Evolutionary conservation across 2,329 filamentous ascomycete species (phyloP).

Genomic region (Nothopassalora personata): DNA sequence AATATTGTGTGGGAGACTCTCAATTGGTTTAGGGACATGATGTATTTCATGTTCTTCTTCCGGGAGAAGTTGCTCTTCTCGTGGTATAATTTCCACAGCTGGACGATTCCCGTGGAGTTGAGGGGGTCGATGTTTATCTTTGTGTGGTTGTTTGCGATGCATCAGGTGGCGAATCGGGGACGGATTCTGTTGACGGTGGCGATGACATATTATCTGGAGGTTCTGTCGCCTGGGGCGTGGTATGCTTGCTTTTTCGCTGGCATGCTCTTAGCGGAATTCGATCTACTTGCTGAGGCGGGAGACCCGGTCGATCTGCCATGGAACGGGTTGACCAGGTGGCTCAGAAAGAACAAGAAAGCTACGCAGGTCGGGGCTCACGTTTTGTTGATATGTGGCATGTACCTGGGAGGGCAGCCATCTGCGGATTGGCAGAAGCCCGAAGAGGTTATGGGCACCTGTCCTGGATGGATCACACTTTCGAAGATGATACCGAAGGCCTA

Average conservation of each 20-base stretch:
- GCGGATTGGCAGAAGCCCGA: slow-evolving; percentile 15
- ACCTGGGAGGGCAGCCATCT: slow-evolving; percentile 21
- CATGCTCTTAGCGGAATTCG: slow-evolving; percentile 58
- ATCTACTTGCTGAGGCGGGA: slow-evolving; percentile 45
- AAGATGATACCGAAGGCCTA: slow-evolving; percentile 22
- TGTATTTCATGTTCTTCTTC: slow-evolving; percentile 64
- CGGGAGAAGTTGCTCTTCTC: slow-evolving; percentile 36
- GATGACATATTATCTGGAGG: slow-evolving; percentile 17
- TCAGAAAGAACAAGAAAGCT: slow-evolving; percentile 8
- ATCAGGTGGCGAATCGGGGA: slow-evolving; percentile 15
- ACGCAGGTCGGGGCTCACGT: slow-evolving; percentile 13
- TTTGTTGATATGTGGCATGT: slow-evolving; percentile 20
- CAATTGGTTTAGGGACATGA: slow-evolving; percentile 50
- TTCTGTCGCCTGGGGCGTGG: slow-evolving; percentile 46
- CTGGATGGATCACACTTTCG: slow-evolving; percentile 20
- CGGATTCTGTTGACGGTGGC: slow-evolving; percentile 17
- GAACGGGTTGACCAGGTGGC: slow-evolving; percentile 13
- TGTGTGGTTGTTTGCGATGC: slow-evolving; percentile 51
- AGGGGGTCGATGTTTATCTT: slow-evolving; percentile 60
- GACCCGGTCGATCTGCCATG: slow-evolving; percentile 16
- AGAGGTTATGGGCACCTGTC: slow-evolving; percentile 19
- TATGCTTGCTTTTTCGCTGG: slow-evolving; percentile 56
- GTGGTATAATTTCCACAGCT: slow-evolving; percentile 34
- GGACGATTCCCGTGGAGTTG: slow-evolving; percentile 61
- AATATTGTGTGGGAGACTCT: slow-evolving; percentile 48